phyloP scores from a whole-genome alignment of 2,329 filamentous ascomycete species.

The Cercospora sesami region DNA sequence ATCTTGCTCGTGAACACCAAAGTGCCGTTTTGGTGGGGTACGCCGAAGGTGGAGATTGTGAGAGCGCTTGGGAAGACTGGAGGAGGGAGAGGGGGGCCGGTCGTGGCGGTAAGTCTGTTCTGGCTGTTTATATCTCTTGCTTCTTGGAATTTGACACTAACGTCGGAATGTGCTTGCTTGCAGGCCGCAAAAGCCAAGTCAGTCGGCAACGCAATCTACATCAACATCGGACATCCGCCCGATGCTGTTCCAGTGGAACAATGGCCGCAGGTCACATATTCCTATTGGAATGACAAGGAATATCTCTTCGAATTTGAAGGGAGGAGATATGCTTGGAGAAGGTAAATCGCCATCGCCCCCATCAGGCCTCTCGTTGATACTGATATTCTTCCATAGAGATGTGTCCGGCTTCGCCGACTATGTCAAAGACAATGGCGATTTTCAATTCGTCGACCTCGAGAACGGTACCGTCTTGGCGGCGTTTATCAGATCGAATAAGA shows the following conservation, averaged over 20 bases:
- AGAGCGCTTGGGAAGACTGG: background rate
- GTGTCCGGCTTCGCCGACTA: slow-evolving; percentile 7
- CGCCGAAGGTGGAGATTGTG: slow-evolving; percentile 11
- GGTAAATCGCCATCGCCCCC: too few relatives aligned
- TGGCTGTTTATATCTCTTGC: too few relatives aligned
- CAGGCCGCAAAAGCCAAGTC: slow-evolving; percentile 10
- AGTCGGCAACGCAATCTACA: slow-evolving; percentile 10
- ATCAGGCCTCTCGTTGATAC: background rate
- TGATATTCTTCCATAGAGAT: background rate
- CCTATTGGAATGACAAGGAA: slow-evolving; percentile 5
- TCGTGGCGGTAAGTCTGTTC: slow-evolving; percentile 8
- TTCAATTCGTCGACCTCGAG: slow-evolving; percentile 10
- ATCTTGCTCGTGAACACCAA: slow-evolving; percentile 10
- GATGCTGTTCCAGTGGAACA: slow-evolving; percentile 7
- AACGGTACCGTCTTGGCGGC: slow-evolving; percentile 5
- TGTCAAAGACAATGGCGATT: slow-evolving; percentile 3
- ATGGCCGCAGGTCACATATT: slow-evolving; percentile 14
- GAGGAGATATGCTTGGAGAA: slow-evolving; percentile 15
- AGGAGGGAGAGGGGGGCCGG: background rate
- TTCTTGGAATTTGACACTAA: too few relatives aligned
- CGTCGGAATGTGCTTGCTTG: background rate
- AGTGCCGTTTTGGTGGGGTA: slow-evolving; percentile 7
- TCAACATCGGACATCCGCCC: slow-evolving; percentile 16
- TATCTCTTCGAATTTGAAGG: slow-evolving; percentile 13
- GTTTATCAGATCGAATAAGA: slow-evolving; percentile 9